Conservation (phyloP, 768 basidiomycete species). For the Boletus edulis region DNA sequence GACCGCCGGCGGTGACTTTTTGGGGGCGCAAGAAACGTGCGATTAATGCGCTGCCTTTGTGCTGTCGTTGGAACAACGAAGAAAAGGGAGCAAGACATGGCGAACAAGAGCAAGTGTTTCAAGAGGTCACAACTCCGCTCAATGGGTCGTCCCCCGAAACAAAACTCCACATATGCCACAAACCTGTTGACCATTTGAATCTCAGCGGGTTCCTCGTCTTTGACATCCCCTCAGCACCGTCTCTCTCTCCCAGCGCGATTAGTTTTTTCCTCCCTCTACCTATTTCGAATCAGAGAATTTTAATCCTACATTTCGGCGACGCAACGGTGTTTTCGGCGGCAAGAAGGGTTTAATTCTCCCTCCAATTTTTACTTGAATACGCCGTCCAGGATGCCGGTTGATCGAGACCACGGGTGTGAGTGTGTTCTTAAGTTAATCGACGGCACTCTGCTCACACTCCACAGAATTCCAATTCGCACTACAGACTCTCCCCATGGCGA, state of each 20-base stretch:
- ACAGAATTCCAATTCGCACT: slow-evolving; percentile 4
- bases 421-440: background rate
- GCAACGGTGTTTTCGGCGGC: background rate
- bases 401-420: too few species aligned
- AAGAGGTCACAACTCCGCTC: slow-evolving; percentile 23
- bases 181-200: background rate
- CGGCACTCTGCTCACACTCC: background rate
- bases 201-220: background rate
- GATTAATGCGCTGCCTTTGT: background rate
- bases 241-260: too few species aligned
- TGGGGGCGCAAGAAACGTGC: slow-evolving; percentile 8
- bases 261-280: too few species aligned
- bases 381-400: background rate
- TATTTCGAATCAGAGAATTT: too few species aligned
- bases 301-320: too few species aligned
- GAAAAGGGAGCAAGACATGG: background rate
- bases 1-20: background rate
- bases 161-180: slow-evolving; percentile 2
- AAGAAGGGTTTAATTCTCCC: background rate
- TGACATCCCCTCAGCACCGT: too few species aligned
- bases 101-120: background rate
- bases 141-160: slow-evolving; percentile 4
- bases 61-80: background rate
- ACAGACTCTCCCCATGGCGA: background rate
- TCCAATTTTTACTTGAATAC: background rate